Conservation (phyloP, 2,329 filamentous ascomycete species). For the Stemphylium vesicarium region DNA sequence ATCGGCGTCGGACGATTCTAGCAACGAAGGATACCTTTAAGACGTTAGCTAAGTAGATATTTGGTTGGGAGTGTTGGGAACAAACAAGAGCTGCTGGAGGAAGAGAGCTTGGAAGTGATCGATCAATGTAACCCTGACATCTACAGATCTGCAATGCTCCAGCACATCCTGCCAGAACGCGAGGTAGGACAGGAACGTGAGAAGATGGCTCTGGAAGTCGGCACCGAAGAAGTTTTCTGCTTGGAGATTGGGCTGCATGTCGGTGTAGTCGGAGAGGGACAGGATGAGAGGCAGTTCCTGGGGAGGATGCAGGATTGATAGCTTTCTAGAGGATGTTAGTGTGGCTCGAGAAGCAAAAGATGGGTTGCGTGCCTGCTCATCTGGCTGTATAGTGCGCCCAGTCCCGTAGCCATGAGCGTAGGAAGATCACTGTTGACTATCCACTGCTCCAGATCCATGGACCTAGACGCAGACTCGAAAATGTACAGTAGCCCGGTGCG, state of each 20-base stretch:
- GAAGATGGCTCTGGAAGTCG: slow-evolving; percentile 83
- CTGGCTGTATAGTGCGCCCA: slow-evolving; percentile 79
- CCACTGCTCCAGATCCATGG: slow-evolving; percentile 86
- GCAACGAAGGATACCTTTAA: slow-evolving; percentile 83
- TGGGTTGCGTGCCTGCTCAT: slow-evolving; percentile 61
- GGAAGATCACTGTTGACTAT: slow-evolving; percentile 96
- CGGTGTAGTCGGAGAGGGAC: slow-evolving; percentile 85
- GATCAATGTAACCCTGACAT: slow-evolving; percentile 89
- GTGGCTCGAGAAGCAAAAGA: neutral
- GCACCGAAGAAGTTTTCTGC: slow-evolving; percentile 75
- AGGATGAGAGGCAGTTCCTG: slow-evolving; percentile 82
- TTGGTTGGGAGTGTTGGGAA: neutral
- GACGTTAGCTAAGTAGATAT: slow-evolving; percentile 18
- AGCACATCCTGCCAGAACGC: slow-evolving; percentile 98
- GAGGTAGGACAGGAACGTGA: slow-evolving; percentile 92
- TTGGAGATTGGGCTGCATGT: slow-evolving; percentile 68
- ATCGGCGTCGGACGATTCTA: slow-evolving; percentile 96
- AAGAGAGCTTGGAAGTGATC: slow-evolving; percentile 98
- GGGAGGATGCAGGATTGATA: slow-evolving; percentile 78
- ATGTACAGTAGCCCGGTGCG: slow-evolving; percentile 93
- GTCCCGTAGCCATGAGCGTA: slow-evolving; percentile 93
- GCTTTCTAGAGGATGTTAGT: slow-evolving; percentile 62
- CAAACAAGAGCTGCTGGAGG: slow-evolving; percentile 87
- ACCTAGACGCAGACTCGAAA: slow-evolving; percentile 88
- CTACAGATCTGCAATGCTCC: slow-evolving; percentile 89